Evolutionary conservation across 2,329 filamentous ascomycete species (phyloP).

Genomic region (Salinomyces thailandicus): DNA sequence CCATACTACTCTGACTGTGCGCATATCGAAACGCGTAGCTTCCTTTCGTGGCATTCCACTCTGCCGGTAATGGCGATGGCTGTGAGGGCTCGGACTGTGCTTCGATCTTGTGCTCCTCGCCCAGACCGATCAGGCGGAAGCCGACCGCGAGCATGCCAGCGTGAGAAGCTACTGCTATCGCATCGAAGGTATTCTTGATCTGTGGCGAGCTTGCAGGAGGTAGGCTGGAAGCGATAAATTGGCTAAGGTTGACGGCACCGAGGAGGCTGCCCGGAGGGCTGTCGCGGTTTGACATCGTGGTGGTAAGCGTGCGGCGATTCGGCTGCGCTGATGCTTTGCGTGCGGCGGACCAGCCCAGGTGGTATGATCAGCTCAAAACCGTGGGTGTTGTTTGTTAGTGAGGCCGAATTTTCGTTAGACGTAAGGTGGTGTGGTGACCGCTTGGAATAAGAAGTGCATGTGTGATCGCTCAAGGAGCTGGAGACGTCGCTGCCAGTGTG

Average conservation of each 20-base stretch:
- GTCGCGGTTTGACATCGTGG: too few relatives aligned
- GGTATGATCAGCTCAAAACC: too few relatives aligned
- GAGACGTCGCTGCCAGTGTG: too few relatives aligned
- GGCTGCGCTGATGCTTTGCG: too few relatives aligned
- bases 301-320: too few relatives aligned
- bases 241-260: constrained; percentile 32
- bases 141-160: constrained; percentile 70
- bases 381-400: too few relatives aligned
- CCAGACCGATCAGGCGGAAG: constrained; percentile 73
- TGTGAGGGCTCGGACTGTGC: constrained; percentile 29
- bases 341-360: too few relatives aligned
- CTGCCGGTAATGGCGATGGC: constrained; percentile 53
- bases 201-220: constrained; percentile 29
- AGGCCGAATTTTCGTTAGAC: too few relatives aligned
- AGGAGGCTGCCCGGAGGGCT: constrained; percentile 28
- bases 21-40: constrained; percentile 74
- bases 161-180: constrained; percentile 72
- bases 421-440: too few relatives aligned
- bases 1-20: constrained; percentile 74
- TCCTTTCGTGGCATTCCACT: constrained; percentile 69
- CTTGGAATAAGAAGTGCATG: too few relatives aligned
- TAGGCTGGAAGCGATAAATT: constrained; percentile 35
- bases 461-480: too few relatives aligned
- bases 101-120: constrained; percentile 62
- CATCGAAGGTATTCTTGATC: constrained; percentile 65